Conservation (phyloP, 768 basidiomycete species). For the Mrakia frigida region DNA sequence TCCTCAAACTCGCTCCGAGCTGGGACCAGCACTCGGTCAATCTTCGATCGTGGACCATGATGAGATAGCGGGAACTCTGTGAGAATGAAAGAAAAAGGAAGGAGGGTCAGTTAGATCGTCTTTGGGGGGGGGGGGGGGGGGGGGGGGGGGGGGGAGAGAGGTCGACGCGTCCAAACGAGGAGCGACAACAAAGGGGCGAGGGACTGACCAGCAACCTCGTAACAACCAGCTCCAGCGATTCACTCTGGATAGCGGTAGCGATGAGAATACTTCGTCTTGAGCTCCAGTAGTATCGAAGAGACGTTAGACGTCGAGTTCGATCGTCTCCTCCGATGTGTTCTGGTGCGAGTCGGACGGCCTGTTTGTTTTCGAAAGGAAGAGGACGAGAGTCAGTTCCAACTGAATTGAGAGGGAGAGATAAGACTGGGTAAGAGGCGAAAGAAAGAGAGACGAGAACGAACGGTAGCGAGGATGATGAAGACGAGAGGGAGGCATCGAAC, state of each 20-base stretch:
- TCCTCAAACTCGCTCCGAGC: slow-evolving; percentile 83
- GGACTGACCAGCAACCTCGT: slow-evolving; percentile 67
- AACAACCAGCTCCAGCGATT: slow-evolving; percentile 85
- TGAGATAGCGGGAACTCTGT: slow-evolving; percentile 63
- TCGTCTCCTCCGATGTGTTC: slow-evolving; percentile 77
- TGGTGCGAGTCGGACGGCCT: slow-evolving; percentile 70
- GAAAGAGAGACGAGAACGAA: background rate
- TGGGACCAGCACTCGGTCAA: slow-evolving; percentile 83
- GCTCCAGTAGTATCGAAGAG: slow-evolving; percentile 89
- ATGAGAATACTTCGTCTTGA: slow-evolving; percentile 82
- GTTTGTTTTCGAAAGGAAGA: background rate
- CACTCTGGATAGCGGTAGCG: slow-evolving; percentile 87
- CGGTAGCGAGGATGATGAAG: slow-evolving; percentile 85
- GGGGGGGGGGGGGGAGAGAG: background rate
- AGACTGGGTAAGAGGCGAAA: background rate
- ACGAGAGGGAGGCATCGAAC: slow-evolving; percentile 83
- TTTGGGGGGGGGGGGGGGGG: too few species aligned
- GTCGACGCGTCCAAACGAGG: background rate
- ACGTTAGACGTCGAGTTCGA: slow-evolving; percentile 66
- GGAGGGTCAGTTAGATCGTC: too few species aligned
- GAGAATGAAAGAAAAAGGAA: background rate
- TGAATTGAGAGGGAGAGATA: too few species aligned
- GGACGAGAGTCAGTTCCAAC: background rate
- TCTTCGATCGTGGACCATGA: slow-evolving; percentile 46
- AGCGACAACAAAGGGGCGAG: background rate